Evolutionary conservation across 495 filamentous ascomycete species (phyloP), one percentile per base, ranked within the genome.

Genomic region (Mytilinidion resinicola): DNA sequence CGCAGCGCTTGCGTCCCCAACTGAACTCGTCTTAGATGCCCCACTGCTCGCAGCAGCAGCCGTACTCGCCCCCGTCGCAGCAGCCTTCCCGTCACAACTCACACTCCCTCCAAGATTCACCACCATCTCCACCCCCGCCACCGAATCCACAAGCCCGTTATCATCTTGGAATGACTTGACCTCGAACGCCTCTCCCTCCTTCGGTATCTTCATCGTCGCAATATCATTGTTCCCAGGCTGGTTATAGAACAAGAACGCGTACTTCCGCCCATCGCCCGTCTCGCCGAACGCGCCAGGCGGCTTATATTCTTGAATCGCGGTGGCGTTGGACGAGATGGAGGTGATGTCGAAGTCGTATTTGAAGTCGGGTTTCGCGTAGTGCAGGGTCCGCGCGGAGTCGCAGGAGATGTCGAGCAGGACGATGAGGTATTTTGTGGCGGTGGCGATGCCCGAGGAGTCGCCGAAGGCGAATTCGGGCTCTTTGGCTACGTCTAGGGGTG

Each of bases 231-330:
- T 36, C 38, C 48, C 14, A 1, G 59, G 59, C 19, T 68, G 55
- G 14, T 38, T 30, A 36, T 54, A 68, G 63, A 68, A 39, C 3
- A 68, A 39, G 44, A 68, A 68, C 4, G 54, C 43, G 56, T 68
- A 68, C 41, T 68, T 56, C 21, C 59, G 50, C 4, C 61, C 63
- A 38, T 59, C 49, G 30, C 65, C 65, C 35, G 51, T 65, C 51
- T 68, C 65, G 20, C 49, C 53, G 41, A 65, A 60, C 5, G 52
- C 21, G 11, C 65, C 65, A 3, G 65, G 65, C 38, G 62, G 56
- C 19, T 59, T 42, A 56, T 68, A 68, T n/a, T 39, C 51, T 1
- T 51, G 48, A 0, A 55, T 14, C 2, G 62, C 35, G 1, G 35
- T 17, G n/a, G 11, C 20, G 9, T 55, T 25, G 21, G 33, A 55